Conservation (phyloP, 2,329 filamentous ascomycete species). For the Didymella exigua region DNA sequence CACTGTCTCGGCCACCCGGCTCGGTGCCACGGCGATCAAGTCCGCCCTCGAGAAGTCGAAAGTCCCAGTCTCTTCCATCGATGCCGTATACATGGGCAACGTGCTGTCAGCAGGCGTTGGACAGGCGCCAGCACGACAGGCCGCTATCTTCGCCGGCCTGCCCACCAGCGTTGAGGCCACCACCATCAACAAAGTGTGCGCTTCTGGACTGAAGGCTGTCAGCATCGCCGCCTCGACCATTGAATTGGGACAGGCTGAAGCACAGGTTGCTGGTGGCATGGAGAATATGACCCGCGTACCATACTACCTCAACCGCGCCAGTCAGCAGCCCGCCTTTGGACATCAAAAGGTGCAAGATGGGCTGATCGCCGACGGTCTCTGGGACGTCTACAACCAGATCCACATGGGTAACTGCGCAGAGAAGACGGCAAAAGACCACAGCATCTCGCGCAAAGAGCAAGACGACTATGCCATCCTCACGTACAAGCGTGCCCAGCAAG, state of each 20-base stretch:
- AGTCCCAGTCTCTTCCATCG: constrained; percentile 79
- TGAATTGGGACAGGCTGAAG: constrained; percentile 85
- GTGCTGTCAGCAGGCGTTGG: constrained; percentile 84
- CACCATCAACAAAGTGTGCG: constrained; percentile 98
- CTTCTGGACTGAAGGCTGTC: constrained; percentile 92
- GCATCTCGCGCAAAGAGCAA: constrained; percentile 81
- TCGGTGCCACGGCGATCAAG: constrained; percentile 90
- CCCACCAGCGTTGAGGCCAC: constrained; percentile 81
- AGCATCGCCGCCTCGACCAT: constrained; percentile 91
- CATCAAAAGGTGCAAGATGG: constrained; percentile 89
- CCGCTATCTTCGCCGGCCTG: constrained; percentile 84
- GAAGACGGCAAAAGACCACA: constrained; percentile 86
- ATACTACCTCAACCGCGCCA: constrained; percentile 86
- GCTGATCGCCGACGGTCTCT: constrained; percentile 90
- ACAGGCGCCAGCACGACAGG: constrained; percentile 91
- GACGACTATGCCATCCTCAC: constrained; percentile 89
- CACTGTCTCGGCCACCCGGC: constrained; percentile 80
- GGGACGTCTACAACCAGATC: constrained; percentile 94
- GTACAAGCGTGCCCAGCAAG: constrained; percentile 86
- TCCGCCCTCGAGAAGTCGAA: constrained; percentile 85
- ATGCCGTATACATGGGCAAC: constrained; percentile 97
- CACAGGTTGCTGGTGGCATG: constrained; percentile 93
- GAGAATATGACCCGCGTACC: constrained; percentile 97
- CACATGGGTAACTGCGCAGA: constrained; percentile 99
- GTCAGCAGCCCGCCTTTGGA: constrained; percentile 81